Percentiles rank a stretch among this genome's conserved stretches.
Conservation (phyloP, 1,139 yeast genomes). For the Saccharomyces pastorianus region DNA sequence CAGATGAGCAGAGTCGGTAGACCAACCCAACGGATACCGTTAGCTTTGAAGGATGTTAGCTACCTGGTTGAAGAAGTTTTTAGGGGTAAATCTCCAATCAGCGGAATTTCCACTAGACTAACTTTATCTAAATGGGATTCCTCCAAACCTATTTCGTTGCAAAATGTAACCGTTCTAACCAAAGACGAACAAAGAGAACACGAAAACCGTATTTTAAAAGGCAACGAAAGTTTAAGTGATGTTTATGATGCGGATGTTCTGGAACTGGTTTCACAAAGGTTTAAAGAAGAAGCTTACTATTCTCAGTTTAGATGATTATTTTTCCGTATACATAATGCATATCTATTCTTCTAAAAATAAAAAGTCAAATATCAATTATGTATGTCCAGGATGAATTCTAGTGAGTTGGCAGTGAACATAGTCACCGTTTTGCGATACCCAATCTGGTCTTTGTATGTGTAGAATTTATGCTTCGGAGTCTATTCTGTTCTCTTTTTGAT, state of each 20-base stretch:
- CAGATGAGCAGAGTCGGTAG: constrained; percentile 74
- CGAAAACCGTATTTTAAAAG: constrained; percentile 62
- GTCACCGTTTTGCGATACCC: background rate
- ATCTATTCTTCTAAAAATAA: no score
- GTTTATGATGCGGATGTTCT: constrained; percentile 60
- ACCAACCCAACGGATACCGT: constrained; percentile 61
- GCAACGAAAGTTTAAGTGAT: constrained; percentile 50
- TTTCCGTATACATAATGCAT: background rate
- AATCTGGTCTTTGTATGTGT: background rate
- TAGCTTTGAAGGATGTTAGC: constrained; percentile 63
- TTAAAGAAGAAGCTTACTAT: constrained; percentile 66
- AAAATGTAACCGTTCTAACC: constrained; percentile 79
- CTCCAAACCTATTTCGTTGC: constrained; percentile 42
- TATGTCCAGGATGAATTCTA: no score
- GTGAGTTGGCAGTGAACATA: no score
- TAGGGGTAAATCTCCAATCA: constrained; percentile 82
- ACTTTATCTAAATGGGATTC: constrained; percentile 83
- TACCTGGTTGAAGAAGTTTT: constrained; percentile 84
- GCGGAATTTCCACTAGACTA: constrained; percentile 71
- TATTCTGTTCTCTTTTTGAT: background rate
- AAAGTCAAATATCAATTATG: no score
- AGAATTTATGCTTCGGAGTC: background rate
- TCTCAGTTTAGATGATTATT: constrained; percentile 43
- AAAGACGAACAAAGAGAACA: constrained; percentile 78
- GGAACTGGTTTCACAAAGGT: constrained; percentile 51